These are phyloP conservation scores for Stachybotrys elegans DNA, from an alignment of 2,329 filamentous ascomycete species.

Conservation along the genomic window DNA sequence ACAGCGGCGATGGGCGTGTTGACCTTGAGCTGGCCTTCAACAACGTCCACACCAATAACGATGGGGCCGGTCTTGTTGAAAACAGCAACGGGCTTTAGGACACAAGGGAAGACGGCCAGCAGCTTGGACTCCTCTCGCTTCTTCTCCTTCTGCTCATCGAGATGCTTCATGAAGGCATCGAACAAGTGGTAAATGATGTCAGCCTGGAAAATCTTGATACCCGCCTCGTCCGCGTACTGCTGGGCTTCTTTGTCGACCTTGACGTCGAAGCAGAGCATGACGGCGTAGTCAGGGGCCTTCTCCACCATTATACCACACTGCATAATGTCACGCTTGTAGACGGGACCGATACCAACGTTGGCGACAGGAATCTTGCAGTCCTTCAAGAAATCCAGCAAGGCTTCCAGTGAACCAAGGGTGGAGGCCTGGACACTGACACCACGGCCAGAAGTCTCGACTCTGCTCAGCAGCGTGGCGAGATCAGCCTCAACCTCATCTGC, in stretches of 20 bases:
- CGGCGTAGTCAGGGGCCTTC: constrained; percentile 90
- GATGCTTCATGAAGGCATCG: constrained; percentile 93
- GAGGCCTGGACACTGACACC: constrained; percentile 97
- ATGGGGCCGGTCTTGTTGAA: constrained; percentile 99
- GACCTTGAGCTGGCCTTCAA: constrained; percentile 81
- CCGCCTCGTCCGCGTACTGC: constrained; percentile 84
- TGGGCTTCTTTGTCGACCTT: constrained; percentile 97
- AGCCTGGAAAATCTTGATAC: constrained; percentile 96
- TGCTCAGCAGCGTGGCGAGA: constrained; percentile 83
- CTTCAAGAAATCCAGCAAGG: constrained; percentile 91
- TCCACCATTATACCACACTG: constrained; percentile 94
- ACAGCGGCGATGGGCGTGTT: constrained; percentile 88
- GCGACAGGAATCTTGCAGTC: constrained; percentile 95
- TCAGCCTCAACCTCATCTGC: constrained; percentile 96
- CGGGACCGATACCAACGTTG: constrained; percentile 94
- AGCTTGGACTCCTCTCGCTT: constrained; percentile 97
- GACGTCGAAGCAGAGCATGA: constrained; percentile 99
- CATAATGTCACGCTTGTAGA: constrained; percentile 97
- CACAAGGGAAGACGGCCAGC: constrained; percentile 93
- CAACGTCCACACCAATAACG: constrained; percentile 89
- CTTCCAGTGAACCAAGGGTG: constrained; percentile 93
- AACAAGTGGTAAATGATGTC: constrained; percentile 99
- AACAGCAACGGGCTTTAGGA: constrained; percentile 81
- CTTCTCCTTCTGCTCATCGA: constrained; percentile 79
- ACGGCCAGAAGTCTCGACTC: constrained; percentile 85